Conservation (phyloP, 495 filamentous ascomycete species). For the Endocarpon pusillum region DNA sequence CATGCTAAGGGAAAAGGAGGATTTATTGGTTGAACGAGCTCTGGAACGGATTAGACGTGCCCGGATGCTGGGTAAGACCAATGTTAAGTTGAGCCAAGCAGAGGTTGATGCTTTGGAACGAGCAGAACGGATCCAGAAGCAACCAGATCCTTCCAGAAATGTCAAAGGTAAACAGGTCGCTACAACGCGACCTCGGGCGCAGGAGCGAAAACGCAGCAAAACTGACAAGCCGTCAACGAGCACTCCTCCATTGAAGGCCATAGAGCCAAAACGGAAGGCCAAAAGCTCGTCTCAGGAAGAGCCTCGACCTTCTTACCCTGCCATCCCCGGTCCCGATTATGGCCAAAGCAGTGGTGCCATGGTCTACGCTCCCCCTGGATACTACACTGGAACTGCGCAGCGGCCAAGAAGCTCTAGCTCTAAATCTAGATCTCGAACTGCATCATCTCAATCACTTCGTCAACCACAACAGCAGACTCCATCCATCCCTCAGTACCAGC, state of each 20-base stretch:
- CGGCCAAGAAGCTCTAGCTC: constrained; percentile 18
- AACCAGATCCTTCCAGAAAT: constrained; percentile 11
- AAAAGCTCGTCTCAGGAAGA: constrained; percentile 4
- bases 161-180: constrained; percentile 12
- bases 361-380: constrained; percentile 3
- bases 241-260: constrained; percentile 7
- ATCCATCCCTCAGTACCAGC: constrained; percentile 17
- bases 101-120: constrained; percentile 65
- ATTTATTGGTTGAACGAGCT: constrained; percentile 54
- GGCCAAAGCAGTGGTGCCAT: constrained; percentile 1
- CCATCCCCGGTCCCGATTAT: constrained; percentile 1
- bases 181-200: constrained; percentile 5
- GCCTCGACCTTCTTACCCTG: constrained; percentile 1
- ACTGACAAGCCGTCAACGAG: constrained; percentile 6
- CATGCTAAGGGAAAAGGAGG: constrained; percentile 48
- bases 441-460: constrained; percentile 23
- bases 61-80: constrained; percentile 49
- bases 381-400: constrained; percentile 3
- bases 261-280: constrained; percentile 3
- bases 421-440: constrained; percentile 19
- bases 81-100: constrained; percentile 56
- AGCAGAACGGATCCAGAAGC: constrained; percentile 36
- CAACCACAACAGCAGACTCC: constrained; percentile 20
- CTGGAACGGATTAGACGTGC: constrained; percentile 61
- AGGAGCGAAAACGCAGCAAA: constrained; percentile 8